Evolutionary conservation across 768 basidiomycete genomes (phyloP).

Genomic region (Pleurotus tuber-regium): DNA sequence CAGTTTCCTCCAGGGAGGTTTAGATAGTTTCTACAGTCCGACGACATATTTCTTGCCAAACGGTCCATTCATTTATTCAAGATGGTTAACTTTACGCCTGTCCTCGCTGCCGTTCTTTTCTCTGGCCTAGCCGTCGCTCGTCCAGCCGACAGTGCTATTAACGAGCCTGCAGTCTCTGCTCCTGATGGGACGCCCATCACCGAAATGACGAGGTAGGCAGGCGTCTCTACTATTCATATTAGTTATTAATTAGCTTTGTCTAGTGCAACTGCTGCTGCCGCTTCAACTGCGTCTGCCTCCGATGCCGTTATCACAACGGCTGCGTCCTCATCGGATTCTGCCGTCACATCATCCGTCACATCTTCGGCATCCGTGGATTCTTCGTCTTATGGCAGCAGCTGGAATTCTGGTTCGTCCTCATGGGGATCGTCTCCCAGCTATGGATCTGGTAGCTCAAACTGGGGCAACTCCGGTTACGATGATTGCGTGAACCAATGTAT

Average conservation of each 20-base stretch:
- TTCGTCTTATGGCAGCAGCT: conserved; percentile 23
- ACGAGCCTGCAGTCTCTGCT: conserved; percentile 42
- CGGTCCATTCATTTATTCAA: conserved; percentile 37
- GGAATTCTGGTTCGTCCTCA: not conserved
- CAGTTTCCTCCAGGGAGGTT: conserved; percentile 65
- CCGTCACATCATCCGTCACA: conserved; percentile 5
- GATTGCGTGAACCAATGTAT: conserved; percentile 73
- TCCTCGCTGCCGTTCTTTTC: conserved; percentile 53
- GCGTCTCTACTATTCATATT: too few species aligned
- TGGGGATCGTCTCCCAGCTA: conserved; percentile 35
- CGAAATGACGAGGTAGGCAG: conserved; percentile 33
- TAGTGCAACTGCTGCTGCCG: not conserved
- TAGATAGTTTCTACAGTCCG: conserved; percentile 37
- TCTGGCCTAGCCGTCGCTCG: conserved; percentile 50
- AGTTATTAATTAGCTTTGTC: too few species aligned
- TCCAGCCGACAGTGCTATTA: conserved; percentile 34
- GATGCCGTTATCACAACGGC: conserved; percentile 12
- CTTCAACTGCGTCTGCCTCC: too few species aligned
- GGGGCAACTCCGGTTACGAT: conserved; percentile 57
- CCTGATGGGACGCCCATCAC: conserved; percentile 41
- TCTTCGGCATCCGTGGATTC: conserved; percentile 8
- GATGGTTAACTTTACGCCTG: conserved; percentile 60
- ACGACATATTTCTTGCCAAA: too few species aligned
- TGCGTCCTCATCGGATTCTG: conserved; percentile 14
- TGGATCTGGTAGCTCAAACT: conserved; percentile 61